These are phyloP conservation scores for Heliosperma pusillum DNA, from an alignment of 148 eudicot genomes.

Conservation along the genomic window DNA sequence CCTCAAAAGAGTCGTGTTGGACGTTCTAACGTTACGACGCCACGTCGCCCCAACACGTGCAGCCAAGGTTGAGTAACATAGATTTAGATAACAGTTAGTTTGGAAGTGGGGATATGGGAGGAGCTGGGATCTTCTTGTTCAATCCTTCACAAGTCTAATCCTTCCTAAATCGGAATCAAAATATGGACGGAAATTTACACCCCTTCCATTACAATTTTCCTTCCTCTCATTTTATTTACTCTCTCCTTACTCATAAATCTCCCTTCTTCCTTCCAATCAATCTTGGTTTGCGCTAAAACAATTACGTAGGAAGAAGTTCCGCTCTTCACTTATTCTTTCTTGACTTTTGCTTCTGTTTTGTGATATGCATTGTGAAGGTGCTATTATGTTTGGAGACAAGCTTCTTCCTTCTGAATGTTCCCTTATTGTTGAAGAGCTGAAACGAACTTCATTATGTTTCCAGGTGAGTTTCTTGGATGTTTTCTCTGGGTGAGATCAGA, in stretches of 20 bases:
- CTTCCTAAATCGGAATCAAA: background rate
- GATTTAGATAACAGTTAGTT: background rate
- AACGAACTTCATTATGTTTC: constrained; percentile 77
- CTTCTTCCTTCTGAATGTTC: constrained; percentile 93
- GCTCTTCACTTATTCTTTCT: background rate
- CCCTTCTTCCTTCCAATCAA: background rate
- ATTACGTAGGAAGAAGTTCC: background rate
- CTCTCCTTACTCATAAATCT: background rate
- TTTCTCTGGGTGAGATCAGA: background rate
- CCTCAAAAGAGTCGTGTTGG: too few species aligned
- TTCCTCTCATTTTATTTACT: background rate
- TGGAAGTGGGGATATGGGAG: background rate
- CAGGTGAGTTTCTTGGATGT: constrained; percentile 48
- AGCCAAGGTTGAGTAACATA: background rate
- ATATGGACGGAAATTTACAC: background rate
- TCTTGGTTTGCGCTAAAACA: background rate
- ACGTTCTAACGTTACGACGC: too few species aligned
- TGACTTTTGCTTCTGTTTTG: background rate
- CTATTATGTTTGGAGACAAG: constrained; percentile 94
- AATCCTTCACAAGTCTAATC: background rate
- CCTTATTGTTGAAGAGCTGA: constrained; percentile 91
- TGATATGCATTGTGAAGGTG: constrained; percentile 48
- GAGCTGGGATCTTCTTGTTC: background rate
- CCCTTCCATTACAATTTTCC: background rate
- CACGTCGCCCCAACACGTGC: too few species aligned